Evolutionary conservation across 345 rosid genomes (phyloP).

Genomic region (Carallia pectinifolia): DNA sequence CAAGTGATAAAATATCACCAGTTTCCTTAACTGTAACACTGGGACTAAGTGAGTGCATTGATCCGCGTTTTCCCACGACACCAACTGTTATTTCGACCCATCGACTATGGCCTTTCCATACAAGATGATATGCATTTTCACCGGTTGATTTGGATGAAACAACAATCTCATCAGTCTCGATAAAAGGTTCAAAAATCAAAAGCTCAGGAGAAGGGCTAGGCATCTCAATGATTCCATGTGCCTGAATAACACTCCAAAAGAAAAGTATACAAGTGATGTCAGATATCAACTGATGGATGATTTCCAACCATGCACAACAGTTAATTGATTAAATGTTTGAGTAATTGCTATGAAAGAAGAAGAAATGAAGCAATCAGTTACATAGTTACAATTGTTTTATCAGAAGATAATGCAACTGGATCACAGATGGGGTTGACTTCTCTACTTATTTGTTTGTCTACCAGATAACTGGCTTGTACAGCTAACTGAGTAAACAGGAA

Average conservation of each 20-base stretch:
- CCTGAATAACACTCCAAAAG: slow-evolving; percentile 38
- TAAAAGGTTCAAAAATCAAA: slow-evolving; percentile 84
- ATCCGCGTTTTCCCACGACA: slow-evolving; percentile 67
- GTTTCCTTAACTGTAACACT: slow-evolving; percentile 90
- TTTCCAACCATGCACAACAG: neutral
- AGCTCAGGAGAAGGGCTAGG: slow-evolving; percentile 79
- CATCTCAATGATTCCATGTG: slow-evolving; percentile 95
- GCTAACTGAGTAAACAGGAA: neutral
- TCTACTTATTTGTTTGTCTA: too few species aligned
- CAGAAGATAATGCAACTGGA: neutral
- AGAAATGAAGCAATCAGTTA: neutral
- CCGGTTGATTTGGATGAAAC: slow-evolving; percentile 52
- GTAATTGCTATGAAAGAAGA: neutral
- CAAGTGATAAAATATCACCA: slow-evolving; percentile 89
- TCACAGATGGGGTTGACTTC: too few species aligned
- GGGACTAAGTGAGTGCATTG: slow-evolving; percentile 79
- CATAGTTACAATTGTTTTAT: neutral
- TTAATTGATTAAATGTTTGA: neutral
- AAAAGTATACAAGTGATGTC: neutral
- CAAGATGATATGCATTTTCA: slow-evolving; percentile 37
- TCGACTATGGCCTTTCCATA: slow-evolving; percentile 68
- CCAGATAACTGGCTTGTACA: too few species aligned
- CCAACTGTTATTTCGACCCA: slow-evolving; percentile 97
- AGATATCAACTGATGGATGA: neutral
- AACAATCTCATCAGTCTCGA: slow-evolving; percentile 80